Conservation (phyloP, 208 protist species). For the Acanthamoeba lenticulata region DNA sequence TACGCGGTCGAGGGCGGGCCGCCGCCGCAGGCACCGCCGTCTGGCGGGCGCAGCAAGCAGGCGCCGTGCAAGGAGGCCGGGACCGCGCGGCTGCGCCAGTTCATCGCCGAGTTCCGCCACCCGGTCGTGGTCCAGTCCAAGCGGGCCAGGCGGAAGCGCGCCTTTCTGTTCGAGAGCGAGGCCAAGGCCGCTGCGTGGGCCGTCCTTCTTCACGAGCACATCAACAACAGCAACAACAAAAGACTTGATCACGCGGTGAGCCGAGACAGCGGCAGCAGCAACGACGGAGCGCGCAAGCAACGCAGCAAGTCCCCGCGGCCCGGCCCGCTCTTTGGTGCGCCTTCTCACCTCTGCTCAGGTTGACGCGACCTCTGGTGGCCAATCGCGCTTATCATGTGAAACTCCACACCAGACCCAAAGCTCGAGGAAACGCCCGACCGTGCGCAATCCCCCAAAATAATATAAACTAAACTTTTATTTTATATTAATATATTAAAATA, state of each 20-base stretch:
- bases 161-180: background rate
- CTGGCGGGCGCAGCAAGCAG: background rate
- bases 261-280: no score
- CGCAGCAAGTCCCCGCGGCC: background rate
- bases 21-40: no score
- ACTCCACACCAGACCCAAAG: background rate
- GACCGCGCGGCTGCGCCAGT: background rate
- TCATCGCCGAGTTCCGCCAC: background rate
- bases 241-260: no score
- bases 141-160: background rate
- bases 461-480: no score
- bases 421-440: background rate
- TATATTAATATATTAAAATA: no score
- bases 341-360: background rate
- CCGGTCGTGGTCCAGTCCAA: background rate
- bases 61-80: background rate
- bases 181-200: background rate
- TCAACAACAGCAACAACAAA: no score
- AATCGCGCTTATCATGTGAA: no score
- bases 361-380: background rate
- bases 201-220: background rate
- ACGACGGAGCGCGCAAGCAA: background rate
- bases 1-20: no score
- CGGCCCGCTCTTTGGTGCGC: background rate
- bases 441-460: background rate